Percentiles rank a stretch among this genome's conserved stretches.
phyloP scores from a whole-genome alignment of 768 basidiomycete species.

The Symmetrospora coprosmae region DNA sequence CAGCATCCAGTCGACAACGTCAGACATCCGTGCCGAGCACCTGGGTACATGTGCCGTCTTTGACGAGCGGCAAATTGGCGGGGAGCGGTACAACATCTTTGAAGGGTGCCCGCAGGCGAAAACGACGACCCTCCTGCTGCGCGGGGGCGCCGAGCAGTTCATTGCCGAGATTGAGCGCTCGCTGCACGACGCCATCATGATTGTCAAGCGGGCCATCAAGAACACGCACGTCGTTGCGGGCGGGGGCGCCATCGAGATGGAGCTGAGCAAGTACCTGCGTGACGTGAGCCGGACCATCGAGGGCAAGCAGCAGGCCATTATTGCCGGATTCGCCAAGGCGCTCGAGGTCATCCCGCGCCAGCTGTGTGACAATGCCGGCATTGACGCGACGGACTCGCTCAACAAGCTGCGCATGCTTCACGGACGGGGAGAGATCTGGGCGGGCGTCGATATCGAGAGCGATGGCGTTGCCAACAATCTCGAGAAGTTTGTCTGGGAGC shows the following conservation, averaged over 20 bases:
- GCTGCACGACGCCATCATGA: slow-evolving; percentile 97
- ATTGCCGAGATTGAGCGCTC: slow-evolving; percentile 96
- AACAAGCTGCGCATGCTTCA: slow-evolving; percentile 97
- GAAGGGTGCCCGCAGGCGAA: slow-evolving; percentile 83
- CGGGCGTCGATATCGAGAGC: slow-evolving; percentile 55
- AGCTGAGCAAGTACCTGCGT: slow-evolving; percentile 83
- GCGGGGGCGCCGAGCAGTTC: slow-evolving; percentile 96
- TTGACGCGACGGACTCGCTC: slow-evolving; percentile 91
- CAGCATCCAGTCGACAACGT: slow-evolving; percentile 83
- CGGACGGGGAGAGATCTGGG: slow-evolving; percentile 69
- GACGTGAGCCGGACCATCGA: slow-evolving; percentile 81
- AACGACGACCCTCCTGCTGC: slow-evolving; percentile 83
- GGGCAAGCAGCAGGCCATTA: slow-evolving; percentile 85
- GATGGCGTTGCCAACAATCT: slow-evolving; percentile 80
- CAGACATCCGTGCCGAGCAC: slow-evolving; percentile 73
- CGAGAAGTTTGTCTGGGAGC: slow-evolving; percentile 98
- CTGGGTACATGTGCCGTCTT: slow-evolving; percentile 85
- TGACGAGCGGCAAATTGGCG: slow-evolving; percentile 89
- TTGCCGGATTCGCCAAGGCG: slow-evolving; percentile 90
- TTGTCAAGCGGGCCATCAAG: slow-evolving; percentile 91
- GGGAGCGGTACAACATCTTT: slow-evolving; percentile 91
- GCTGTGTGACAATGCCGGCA: slow-evolving; percentile 94
- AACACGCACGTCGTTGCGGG: slow-evolving; percentile 95
- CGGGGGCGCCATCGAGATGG: slow-evolving; percentile 98
- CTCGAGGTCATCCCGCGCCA: slow-evolving; percentile 95